Conservation (phyloP, 2,329 filamentous ascomycete genomes). For the Stagonosporopsis rhizophila region DNA sequence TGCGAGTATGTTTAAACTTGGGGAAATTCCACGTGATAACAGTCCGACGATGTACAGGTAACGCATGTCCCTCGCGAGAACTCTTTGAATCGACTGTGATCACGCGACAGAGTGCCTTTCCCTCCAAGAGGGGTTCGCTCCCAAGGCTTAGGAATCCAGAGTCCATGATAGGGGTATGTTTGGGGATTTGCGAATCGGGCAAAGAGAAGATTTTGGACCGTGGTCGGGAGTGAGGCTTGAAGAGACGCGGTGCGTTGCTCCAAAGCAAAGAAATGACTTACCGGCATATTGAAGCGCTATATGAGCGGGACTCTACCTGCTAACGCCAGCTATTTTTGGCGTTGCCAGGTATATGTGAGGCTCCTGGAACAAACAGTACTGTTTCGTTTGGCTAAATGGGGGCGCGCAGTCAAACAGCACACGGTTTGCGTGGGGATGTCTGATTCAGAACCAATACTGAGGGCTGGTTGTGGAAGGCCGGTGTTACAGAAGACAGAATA, state of each 20-base stretch:
- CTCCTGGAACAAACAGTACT: slow-evolving; percentile 4
- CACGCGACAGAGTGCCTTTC: slow-evolving; percentile 18
- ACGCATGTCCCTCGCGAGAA: slow-evolving; percentile 10
- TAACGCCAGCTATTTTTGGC: slow-evolving; percentile 23
- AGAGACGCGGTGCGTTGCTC: slow-evolving; percentile 14
- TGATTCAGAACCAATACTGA: slow-evolving; percentile 23
- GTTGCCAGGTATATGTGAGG: slow-evolving; percentile 7
- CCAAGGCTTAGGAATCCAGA: slow-evolving; percentile 11
- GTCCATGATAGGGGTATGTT: slow-evolving; percentile 21
- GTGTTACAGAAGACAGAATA: slow-evolving; percentile 30
- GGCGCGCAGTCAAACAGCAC: slow-evolving; percentile 4
- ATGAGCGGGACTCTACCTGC: slow-evolving; percentile 8
- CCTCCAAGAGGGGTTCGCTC: slow-evolving; percentile 21
- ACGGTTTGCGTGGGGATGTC: slow-evolving; percentile 20
- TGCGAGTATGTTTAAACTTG: slow-evolving; percentile 16
- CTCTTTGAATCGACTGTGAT: slow-evolving; percentile 20
- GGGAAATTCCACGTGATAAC: not conserved
- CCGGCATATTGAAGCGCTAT: slow-evolving; percentile 35
- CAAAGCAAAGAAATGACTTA: slow-evolving; percentile 26
- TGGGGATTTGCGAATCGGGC: not conserved
- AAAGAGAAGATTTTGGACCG: not conserved
- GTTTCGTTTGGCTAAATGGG: slow-evolving; percentile 21
- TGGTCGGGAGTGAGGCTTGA: slow-evolving; percentile 2
- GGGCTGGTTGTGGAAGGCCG: slow-evolving; percentile 28
- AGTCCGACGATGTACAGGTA: slow-evolving; percentile 12